Percentiles rank a stretch among this genome's conserved stretches.
Conservation (phyloP, 1,284 basidiomycete genomes). For the Tylopilus sp. region DNA sequence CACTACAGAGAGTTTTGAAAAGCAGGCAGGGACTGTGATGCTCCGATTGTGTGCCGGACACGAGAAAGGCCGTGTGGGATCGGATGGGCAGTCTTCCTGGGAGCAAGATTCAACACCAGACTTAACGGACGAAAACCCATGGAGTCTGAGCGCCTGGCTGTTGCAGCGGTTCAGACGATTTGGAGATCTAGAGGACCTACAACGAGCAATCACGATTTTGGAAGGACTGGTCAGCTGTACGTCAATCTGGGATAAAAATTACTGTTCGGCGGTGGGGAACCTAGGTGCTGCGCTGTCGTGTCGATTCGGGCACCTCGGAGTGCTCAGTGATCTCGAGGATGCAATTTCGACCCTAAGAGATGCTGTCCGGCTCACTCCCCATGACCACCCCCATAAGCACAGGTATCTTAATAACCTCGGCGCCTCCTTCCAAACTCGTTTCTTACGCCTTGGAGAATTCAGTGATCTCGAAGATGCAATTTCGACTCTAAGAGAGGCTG, state of each 20-base stretch:
- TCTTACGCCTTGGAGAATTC: too few species aligned
- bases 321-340: neutral
- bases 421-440: too few species aligned
- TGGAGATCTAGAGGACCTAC: neutral
- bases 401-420: too few species aligned
- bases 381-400: neutral
- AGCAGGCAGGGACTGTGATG: neutral
- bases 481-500: too few species aligned
- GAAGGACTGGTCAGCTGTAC: neutral
- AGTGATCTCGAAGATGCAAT: too few species aligned
- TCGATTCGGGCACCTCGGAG: neutral
- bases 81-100: neutral
- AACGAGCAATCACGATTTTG: neutral
- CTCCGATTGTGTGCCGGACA: neutral
- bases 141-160: neutral
- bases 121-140: neutral
- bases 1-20: neutral
- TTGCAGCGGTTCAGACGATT: neutral
- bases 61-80: neutral
- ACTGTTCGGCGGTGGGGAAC: neutral
- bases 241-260: neutral
- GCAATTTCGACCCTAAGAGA: too few species aligned
- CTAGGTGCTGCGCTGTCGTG: neutral
- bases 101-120: neutral
- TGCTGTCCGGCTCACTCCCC: too few species aligned